Conservation (phyloP, 2,329 filamentous ascomycete species). For the Chalara sp. region DNA sequence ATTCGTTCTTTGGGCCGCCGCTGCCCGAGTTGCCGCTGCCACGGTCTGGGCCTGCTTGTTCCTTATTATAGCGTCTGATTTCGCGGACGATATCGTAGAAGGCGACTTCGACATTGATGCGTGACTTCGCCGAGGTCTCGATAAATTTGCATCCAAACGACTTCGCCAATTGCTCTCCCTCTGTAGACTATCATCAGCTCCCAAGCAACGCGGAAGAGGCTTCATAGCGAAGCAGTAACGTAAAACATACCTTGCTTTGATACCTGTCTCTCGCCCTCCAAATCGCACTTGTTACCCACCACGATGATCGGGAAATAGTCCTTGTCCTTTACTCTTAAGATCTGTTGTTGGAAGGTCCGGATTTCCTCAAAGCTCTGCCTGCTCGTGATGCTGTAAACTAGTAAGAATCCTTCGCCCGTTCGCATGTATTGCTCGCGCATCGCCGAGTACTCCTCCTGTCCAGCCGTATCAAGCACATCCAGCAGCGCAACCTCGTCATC, state of each 20-base stretch:
- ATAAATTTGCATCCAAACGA: conserved; percentile 97
- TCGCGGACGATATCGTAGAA: conserved; percentile 98
- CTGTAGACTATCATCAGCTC: conserved; percentile 38
- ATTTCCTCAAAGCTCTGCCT: conserved; percentile 98
- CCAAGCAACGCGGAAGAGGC: neutral
- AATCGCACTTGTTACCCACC: conserved; percentile 98
- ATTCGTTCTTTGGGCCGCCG: conserved; percentile 53
- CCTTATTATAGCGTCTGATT: conserved; percentile 96
- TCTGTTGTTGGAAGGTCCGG: conserved; percentile 97
- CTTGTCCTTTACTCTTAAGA: conserved; percentile 97
- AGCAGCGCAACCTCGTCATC: conserved; percentile 96
- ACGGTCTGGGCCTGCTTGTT: conserved; percentile 78
- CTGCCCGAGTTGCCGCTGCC: conserved; percentile 56
- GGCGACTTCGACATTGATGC: conserved; percentile 96
- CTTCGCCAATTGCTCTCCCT: conserved; percentile 80
- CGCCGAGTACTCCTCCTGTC: conserved; percentile 97
- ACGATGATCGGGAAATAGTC: conserved; percentile 99
- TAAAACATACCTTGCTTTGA: conserved; percentile 72
- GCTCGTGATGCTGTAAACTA: conserved; percentile 97
- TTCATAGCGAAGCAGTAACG: neutral
- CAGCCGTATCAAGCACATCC: conserved; percentile 95
- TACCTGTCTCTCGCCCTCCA: conserved; percentile 87
- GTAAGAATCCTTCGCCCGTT: conserved; percentile 93
- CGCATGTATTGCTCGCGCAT: conserved; percentile 99
- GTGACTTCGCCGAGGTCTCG: conserved; percentile 96